Conservation (phyloP, 2,329 filamentous ascomycete species). For the Hypocrella siamensis region DNA sequence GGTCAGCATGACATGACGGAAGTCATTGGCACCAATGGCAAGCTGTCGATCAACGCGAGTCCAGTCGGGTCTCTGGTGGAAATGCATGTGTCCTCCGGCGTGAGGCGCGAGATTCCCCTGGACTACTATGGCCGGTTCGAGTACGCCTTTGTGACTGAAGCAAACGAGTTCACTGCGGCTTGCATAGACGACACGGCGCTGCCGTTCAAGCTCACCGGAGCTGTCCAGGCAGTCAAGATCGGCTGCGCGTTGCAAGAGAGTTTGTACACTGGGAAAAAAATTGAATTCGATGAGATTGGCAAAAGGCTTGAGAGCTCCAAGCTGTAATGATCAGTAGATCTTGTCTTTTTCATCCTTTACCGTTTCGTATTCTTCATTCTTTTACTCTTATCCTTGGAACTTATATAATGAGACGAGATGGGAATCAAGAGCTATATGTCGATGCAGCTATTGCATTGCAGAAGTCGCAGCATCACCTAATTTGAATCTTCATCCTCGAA, state of each 20-base stretch:
- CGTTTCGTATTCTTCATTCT: background rate
- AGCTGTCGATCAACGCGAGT: conserved; percentile 44
- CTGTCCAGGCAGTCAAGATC: conserved; percentile 45
- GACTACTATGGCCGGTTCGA: conserved; percentile 50
- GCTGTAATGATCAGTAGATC: conserved; percentile 5
- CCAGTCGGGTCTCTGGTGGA: conserved; percentile 39
- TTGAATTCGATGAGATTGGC: conserved; percentile 39
- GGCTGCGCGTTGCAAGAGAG: conserved; percentile 44
- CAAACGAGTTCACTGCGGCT: conserved; percentile 45
- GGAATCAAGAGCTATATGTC: background rate
- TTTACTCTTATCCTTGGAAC: background rate
- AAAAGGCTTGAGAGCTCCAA: conserved; percentile 9
- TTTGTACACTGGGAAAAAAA: conserved; percentile 37
- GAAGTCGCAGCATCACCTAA: background rate
- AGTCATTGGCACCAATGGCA: conserved; percentile 51
- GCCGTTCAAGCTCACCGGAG: conserved; percentile 41
- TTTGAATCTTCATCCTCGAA: background rate
- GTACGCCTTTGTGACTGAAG: conserved; percentile 46
- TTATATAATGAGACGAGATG: background rate
- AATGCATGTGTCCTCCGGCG: conserved; percentile 28
- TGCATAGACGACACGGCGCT: conserved; percentile 39
- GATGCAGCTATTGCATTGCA: background rate
- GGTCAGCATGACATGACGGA: conserved; percentile 54
- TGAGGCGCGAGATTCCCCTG: conserved; percentile 43
- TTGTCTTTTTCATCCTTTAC: background rate